These are phyloP conservation scores for Suillus spraguei DNA, from an alignment of 768 basidiomycete genomes.

Conservation along the genomic window DNA sequence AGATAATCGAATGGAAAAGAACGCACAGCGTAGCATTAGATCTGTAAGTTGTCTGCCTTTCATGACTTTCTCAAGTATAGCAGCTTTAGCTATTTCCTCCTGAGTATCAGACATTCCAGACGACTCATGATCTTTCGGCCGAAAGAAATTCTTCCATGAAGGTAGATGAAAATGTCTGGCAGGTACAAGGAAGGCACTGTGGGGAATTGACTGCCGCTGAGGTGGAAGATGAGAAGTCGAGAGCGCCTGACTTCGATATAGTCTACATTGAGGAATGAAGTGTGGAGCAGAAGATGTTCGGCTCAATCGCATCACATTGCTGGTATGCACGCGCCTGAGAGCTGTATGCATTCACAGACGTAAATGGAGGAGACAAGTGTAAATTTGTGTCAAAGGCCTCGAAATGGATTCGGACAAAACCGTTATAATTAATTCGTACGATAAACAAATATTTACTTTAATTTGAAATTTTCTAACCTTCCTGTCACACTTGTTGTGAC, in stretches of 20 bases:
- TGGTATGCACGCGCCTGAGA: slow-evolving; percentile 21
- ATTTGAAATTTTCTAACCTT: slow-evolving; percentile 24
- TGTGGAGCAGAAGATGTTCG: slow-evolving; percentile 8
- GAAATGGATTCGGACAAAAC: slow-evolving; percentile 14
- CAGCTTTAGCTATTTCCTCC: slow-evolving; percentile 71
- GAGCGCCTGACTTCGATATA: not conserved
- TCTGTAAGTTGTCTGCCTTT: slow-evolving; percentile 88
- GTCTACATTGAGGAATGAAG: not conserved
- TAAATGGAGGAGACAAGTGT: not conserved
- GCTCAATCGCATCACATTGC: slow-evolving; percentile 39
- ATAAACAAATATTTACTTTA: slow-evolving; percentile 11
- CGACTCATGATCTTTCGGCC: not conserved
- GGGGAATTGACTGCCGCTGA: slow-evolving; percentile 1
- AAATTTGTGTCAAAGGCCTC: slow-evolving; percentile 23
- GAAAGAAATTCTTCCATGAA: slow-evolving; percentile 32
- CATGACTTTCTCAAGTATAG: slow-evolving; percentile 83
- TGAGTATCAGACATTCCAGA: slow-evolving; percentile 40
- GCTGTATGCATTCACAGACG: slow-evolving; percentile 37
- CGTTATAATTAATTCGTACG: slow-evolving; percentile 15
- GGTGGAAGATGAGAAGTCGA: slow-evolving; percentile 1
- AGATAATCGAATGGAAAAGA: slow-evolving; percentile 17
- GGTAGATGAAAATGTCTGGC: slow-evolving; percentile 17
- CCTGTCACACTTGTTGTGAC: slow-evolving; percentile 6
- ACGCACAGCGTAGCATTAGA: slow-evolving; percentile 88
- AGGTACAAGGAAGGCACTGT: slow-evolving; percentile 4